Percentiles rank a stretch among this genome's conserved stretches.
Evolutionary conservation across 495 filamentous ascomycete species (phyloP).

Genomic region (Penicillium turbatum): DNA sequence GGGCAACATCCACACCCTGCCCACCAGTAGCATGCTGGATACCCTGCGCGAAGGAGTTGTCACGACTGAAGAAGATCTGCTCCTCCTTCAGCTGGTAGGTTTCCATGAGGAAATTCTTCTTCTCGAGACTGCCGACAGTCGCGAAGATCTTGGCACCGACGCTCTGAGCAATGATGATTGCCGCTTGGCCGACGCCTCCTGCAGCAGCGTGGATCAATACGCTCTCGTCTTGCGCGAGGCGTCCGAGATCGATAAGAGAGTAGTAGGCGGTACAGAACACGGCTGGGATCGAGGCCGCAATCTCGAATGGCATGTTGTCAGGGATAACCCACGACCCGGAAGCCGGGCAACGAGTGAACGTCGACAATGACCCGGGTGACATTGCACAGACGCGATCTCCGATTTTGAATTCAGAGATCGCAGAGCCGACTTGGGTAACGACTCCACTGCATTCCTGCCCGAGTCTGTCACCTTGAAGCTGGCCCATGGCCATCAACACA

Average conservation of each 20-base stretch:
- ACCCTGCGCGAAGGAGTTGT: constrained; percentile 26
- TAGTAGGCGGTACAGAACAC: constrained; percentile 58
- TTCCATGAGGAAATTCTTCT: constrained; percentile 37
- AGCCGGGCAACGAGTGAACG: constrained; percentile 21
- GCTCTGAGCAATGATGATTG: constrained; percentile 54
- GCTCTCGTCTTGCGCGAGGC: constrained; percentile 45
- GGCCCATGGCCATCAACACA: constrained; percentile 35
- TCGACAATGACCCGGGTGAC: constrained; percentile 34
- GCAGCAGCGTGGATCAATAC: constrained; percentile 59
- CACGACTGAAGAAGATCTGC: constrained; percentile 46
- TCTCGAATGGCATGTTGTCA: constrained; percentile 44
- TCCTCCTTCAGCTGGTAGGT: constrained; percentile 35
- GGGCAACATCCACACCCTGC: constrained; percentile 50
- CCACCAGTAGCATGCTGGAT: constrained; percentile 40
- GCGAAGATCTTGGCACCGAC: constrained; percentile 56
- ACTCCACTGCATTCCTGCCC: constrained; percentile 35
- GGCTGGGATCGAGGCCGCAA: constrained; percentile 55
- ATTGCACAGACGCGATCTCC: constrained; percentile 55
- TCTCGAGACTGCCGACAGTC: constrained; percentile 51
- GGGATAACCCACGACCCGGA: constrained; percentile 37
- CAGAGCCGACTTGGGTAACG: constrained; percentile 38
- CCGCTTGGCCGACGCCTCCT: constrained; percentile 59
- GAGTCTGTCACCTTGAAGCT: constrained; percentile 25
- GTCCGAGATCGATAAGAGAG: constrained; percentile 39
- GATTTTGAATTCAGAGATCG: constrained; percentile 38